A percentile compares a stretch with the other conserved stretches of the same genome.
These are phyloP conservation scores for Geranomyces variabilis DNA, from an alignment of 192 early-diverging fungal genomes.

Conservation along the genomic window DNA sequence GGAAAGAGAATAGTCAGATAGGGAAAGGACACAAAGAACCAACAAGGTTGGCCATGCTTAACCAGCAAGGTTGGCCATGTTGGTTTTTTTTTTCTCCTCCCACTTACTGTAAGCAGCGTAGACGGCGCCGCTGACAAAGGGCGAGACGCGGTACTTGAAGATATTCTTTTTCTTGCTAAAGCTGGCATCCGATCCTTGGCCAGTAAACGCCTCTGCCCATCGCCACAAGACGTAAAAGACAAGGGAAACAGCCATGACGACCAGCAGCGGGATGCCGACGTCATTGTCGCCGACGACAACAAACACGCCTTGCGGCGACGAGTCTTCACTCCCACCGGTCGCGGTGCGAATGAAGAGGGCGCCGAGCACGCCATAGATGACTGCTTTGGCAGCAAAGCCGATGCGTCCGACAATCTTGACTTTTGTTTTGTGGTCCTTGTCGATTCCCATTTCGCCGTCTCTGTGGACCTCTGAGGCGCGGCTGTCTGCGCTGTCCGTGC, in stretches of 20 bases:
- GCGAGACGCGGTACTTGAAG: constrained; percentile 48
- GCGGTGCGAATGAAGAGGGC: constrained; percentile 29
- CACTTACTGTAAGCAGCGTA: constrained; percentile 46
- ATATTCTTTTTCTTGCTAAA: constrained; percentile 42
- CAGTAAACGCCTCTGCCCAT: constrained; percentile 48
- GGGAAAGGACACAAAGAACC: no score
- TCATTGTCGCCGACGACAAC: constrained; percentile 40
- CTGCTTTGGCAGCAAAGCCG: constrained; percentile 24
- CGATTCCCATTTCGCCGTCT: constrained; percentile 17
- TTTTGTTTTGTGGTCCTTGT: constrained; percentile 14
- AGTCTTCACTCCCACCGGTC: constrained; percentile 41
- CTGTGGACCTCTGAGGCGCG: background rate
- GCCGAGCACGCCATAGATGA: constrained; percentile 29
- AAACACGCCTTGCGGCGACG: constrained; percentile 47
- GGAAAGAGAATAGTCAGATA: background rate
- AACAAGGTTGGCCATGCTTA: no score
- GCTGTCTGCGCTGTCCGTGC: no score
- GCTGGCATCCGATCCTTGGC: constrained; percentile 49
- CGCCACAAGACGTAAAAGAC: constrained; percentile 49
- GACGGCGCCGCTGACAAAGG: constrained; percentile 46
- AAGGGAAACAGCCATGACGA: constrained; percentile 44
- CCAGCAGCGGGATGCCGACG: constrained; percentile 47
- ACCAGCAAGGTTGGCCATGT: no score
- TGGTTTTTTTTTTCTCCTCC: no score
- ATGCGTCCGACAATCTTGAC: constrained; percentile 18